phyloP scores from a whole-genome alignment of 2,329 filamentous ascomycete species.

The Pseudogymnoascus destructans region DNA sequence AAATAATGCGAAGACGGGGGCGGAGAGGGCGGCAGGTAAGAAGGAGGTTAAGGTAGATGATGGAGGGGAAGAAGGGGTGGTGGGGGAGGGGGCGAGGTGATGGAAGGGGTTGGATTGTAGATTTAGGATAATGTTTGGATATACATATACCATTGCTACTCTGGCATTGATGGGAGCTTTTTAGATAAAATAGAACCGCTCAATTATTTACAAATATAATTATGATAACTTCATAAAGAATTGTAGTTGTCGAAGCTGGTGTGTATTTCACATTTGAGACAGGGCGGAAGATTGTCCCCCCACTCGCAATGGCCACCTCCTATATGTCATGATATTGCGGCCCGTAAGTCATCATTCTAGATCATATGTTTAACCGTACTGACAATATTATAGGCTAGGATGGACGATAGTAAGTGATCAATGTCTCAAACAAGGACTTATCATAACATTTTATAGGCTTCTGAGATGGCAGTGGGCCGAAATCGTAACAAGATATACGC shows the following conservation, averaged over 20 bases:
- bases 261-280: neutral
- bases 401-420: neutral
- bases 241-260: no score
- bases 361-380: neutral
- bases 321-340: constrained; percentile 17
- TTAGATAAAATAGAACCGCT: neutral
- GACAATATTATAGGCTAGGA: neutral
- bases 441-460: constrained; percentile 19
- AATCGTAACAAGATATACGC: constrained; percentile 36
- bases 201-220: neutral
- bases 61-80: neutral
- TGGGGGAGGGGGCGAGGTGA: neutral
- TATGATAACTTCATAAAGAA: no score
- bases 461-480: constrained; percentile 35
- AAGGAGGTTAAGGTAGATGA: neutral
- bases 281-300: neutral
- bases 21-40: constrained; percentile 17
- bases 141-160: constrained; percentile 1
- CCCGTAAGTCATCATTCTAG: constrained; percentile 30
- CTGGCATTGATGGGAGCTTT: neutral
- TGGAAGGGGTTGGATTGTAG: neutral
- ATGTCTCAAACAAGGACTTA: neutral
- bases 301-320: neutral
- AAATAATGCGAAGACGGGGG: constrained; percentile 19
- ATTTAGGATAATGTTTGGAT: neutral